These are phyloP conservation scores for Exserohilum rostratum DNA, from an alignment of 2,329 filamentous ascomycete species.

Conservation along the genomic window DNA sequence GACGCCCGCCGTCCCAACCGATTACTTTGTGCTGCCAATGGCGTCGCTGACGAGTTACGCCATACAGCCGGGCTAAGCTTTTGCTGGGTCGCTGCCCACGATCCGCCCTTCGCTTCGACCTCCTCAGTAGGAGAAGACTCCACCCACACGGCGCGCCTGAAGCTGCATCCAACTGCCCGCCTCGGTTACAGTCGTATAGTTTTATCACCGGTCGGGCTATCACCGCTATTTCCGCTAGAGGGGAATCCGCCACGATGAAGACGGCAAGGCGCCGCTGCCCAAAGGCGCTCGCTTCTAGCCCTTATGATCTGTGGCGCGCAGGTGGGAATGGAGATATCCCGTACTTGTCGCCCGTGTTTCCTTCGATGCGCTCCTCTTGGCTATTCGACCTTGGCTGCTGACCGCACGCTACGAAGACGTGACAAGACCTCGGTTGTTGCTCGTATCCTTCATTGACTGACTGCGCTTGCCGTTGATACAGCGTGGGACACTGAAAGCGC, in stretches of 20 bases:
- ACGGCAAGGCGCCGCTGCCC: slow-evolving; percentile 1
- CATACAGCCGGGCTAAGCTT: neutral
- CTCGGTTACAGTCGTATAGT: slow-evolving; percentile 2
- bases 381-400: neutral
- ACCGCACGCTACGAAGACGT: neutral
- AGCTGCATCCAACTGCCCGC: neutral
- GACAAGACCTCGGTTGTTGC: neutral
- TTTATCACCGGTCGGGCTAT: neutral
- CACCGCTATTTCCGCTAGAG: slow-evolving; percentile 10
- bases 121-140: neutral
- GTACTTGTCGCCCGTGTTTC: neutral
- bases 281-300: slow-evolving; percentile 10
- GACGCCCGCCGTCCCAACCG: neutral
- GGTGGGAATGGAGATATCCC: neutral
- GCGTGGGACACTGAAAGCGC: slow-evolving; percentile 1
- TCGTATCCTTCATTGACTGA: neutral
- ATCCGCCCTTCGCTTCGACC: neutral
- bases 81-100: neutral
- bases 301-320: slow-evolving; percentile 4
- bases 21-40: neutral
- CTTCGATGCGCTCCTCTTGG: neutral
- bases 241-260: slow-evolving; percentile 2
- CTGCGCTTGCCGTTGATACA: slow-evolving; percentile 3
- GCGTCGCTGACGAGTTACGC: neutral
- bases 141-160: neutral